A percentile compares a stretch with the other conserved stretches of the same genome.
Evolutionary conservation across 306 rosid genomes (phyloP).

Genomic region (Pterocarpus macrocarpus): DNA sequence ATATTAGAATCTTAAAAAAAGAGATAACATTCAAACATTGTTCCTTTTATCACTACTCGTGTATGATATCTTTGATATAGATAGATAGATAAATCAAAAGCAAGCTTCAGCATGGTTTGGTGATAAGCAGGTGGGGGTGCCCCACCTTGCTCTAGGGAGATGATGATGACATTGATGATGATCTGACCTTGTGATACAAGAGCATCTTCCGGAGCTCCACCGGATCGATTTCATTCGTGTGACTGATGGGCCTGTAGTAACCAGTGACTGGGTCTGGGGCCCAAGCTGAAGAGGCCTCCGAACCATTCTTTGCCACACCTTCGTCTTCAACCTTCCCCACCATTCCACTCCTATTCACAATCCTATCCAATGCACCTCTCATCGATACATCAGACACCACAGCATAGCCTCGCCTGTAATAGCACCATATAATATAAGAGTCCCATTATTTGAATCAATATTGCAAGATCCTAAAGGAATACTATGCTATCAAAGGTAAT

Average conservation of each 20-base stretch:
- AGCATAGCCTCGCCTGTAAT: slow-evolving; percentile 54
- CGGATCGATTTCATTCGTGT: slow-evolving; percentile 55
- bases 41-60: neutral
- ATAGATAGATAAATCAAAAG: neutral
- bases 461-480: too few species aligned
- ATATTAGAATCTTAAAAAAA: neutral
- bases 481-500: too few species aligned
- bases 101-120: neutral
- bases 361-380: slow-evolving; percentile 40
- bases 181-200: slow-evolving; percentile 46
- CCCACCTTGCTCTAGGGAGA: neutral
- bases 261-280: slow-evolving; percentile 65
- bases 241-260: slow-evolving; percentile 61
- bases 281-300: slow-evolving; percentile 57
- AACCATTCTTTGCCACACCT: neutral
- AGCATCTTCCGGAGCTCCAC: slow-evolving; percentile 62
- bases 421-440: neutral
- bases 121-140: neutral
- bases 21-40: neutral
- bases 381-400: slow-evolving; percentile 43
- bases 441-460: too few species aligned
- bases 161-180: slow-evolving; percentile 1
- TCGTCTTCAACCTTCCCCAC: slow-evolving; percentile 49
- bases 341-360: slow-evolving; percentile 30
- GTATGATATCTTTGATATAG: neutral